These are phyloP conservation scores for Sporisorium iseilematis-ciliati DNA, from an alignment of 1,284 basidiomycete species.

Conservation along the genomic window DNA sequence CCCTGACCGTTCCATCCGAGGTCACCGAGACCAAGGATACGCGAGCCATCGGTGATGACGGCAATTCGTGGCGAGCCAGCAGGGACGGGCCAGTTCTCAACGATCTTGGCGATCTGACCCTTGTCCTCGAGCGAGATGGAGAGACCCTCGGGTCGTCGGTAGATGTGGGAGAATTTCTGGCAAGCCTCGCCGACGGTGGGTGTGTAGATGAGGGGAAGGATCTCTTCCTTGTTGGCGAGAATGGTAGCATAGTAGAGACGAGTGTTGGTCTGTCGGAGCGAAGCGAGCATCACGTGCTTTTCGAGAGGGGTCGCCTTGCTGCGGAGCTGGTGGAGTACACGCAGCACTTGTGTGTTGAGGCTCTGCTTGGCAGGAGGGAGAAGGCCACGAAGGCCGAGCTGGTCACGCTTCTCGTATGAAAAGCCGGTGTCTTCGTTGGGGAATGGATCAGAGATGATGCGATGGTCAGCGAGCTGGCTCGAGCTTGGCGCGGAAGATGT, in stretches of 20 bases:
- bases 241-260: slow-evolving; percentile 77
- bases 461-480: slow-evolving; percentile 43
- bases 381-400: slow-evolving; percentile 79
- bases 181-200: slow-evolving; percentile 92
- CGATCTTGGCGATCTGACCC: slow-evolving; percentile 79
- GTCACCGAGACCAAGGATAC: slow-evolving; percentile 92
- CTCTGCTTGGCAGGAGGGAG: slow-evolving; percentile 75
- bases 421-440: slow-evolving; percentile 75
- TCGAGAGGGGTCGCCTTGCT: slow-evolving; percentile 79
- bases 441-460: slow-evolving; percentile 43
- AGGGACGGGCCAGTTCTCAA: slow-evolving; percentile 80
- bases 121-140: slow-evolving; percentile 75
- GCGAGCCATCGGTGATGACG: slow-evolving; percentile 80
- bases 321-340: slow-evolving; percentile 78
- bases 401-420: slow-evolving; percentile 76
- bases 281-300: slow-evolving; percentile 84
- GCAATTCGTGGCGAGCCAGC: slow-evolving; percentile 68
- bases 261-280: slow-evolving; percentile 79
- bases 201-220: slow-evolving; percentile 82
- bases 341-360: slow-evolving; percentile 74
- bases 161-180: slow-evolving; percentile 79
- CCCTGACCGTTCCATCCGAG: slow-evolving; percentile 80
- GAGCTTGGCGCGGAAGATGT: slow-evolving; percentile 12
- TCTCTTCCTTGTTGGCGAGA: slow-evolving; percentile 75
- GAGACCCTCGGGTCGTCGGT: slow-evolving; percentile 78